A percentile compares a stretch with the other conserved stretches of the same genome.
Conservation (phyloP, 371 early-diverging fungal genomes). For the Funneliformis caledonium region DNA sequence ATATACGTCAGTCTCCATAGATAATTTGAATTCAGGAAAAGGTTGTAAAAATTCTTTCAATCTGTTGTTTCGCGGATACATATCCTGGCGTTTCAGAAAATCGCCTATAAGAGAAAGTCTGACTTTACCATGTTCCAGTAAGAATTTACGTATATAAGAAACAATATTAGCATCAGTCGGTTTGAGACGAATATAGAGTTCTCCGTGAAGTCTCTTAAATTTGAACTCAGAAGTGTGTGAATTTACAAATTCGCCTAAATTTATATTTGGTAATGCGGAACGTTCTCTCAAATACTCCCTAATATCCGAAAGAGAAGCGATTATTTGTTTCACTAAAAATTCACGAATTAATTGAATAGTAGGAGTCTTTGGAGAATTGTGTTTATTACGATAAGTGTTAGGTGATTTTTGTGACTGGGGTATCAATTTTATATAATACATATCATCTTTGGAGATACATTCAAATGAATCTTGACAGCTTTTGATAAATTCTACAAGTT, state of each 20-base stretch:
- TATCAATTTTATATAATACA: neutral
- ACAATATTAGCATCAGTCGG: neutral
- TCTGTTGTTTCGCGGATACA: neutral
- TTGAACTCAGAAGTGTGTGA: neutral
- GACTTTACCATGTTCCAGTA: neutral
- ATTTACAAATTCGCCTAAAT: neutral
- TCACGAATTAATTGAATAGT: constrained; percentile 10
- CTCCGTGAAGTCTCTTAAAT: neutral
- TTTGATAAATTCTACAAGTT: constrained; percentile 22
- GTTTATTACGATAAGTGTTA: neutral
- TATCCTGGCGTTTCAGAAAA: neutral
- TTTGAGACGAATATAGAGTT: neutral
- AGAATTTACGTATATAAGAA: neutral
- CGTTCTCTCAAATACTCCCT: neutral
- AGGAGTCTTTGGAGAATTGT: neutral
- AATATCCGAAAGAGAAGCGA: neutral
- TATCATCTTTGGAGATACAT: neutral
- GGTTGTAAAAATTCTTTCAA: constrained; percentile 3
- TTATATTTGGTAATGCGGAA: neutral
- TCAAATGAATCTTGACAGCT: constrained; percentile 7
- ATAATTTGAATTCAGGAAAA: constrained; percentile 10
- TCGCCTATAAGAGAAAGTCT: neutral
- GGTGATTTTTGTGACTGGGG: neutral
- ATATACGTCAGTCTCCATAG: neutral
- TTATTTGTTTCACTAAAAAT: neutral